Conservation (phyloP, 352 stramenopile species). For the Blastocystis sp. region DNA sequence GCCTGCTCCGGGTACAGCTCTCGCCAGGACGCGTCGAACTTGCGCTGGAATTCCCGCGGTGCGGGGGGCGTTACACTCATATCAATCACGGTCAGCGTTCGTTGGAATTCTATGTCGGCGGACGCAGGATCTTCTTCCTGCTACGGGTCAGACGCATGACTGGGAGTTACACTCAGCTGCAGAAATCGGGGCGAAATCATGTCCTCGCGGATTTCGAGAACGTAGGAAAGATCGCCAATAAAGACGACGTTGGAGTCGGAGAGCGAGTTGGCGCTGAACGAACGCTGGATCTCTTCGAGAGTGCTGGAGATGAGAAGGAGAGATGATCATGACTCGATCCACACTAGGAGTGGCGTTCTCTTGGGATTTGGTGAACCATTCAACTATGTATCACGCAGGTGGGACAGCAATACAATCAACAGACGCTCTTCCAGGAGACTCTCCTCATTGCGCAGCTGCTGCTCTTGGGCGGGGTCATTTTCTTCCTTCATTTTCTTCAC, state of each 20-base stretch:
- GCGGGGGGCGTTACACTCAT: background rate
- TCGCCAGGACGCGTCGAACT: background rate
- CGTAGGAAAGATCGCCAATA: constrained; percentile 17
- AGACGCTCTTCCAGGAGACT: constrained; percentile 12
- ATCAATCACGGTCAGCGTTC: background rate
- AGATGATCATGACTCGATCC: constrained; percentile 20
- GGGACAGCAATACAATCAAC: background rate
- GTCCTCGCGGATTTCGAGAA: constrained; percentile 3
- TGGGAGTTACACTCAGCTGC: background rate
- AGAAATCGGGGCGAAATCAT: background rate
- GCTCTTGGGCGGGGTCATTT: background rate
- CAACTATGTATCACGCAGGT: background rate
- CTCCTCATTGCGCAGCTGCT: constrained; percentile 18
- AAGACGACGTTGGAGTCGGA: constrained; percentile 32
- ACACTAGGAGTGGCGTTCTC: constrained; percentile 10
- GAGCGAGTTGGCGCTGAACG: background rate
- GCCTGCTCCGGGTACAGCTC: background rate
- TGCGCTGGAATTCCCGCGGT: background rate
- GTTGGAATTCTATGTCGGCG: too few species aligned
- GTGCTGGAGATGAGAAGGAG: background rate
- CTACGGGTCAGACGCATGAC: background rate
- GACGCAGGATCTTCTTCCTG: background rate
- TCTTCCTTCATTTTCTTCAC: constrained; percentile 25
- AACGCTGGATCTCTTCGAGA: constrained; percentile 28
- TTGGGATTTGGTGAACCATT: background rate